A percentile compares a stretch with the other conserved stretches of the same genome.
Evolutionary conservation across 208 protist genomes (phyloP).

Genomic region (Crithidia expoeki): DNA sequence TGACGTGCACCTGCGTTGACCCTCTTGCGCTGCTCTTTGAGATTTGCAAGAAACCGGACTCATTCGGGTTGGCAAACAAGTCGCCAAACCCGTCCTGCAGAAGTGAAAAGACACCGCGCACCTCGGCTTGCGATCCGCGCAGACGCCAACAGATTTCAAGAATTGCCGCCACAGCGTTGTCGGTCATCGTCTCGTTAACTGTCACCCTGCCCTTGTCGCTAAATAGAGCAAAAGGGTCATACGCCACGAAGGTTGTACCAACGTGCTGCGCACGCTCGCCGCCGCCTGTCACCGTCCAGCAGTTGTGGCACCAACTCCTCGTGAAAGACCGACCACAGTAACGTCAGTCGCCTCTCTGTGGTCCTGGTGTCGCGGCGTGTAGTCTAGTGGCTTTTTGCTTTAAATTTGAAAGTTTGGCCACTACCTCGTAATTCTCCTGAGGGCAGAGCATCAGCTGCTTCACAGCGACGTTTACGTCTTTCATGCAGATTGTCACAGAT

Average conservation of each 20-base stretch:
- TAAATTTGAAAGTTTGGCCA: background rate
- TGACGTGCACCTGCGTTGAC: background rate
- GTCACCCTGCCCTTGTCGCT: background rate
- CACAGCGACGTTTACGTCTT: background rate
- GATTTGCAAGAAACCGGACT: background rate
- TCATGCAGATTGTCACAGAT: background rate
- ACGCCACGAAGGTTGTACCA: background rate
- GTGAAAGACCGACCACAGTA: slow-evolving; percentile 9
- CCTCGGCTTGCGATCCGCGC: background rate
- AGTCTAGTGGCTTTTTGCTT: background rate
- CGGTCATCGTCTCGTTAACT: background rate
- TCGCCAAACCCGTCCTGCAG: slow-evolving; percentile 23
- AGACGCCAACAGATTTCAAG: slow-evolving; percentile 5
- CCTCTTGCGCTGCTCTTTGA: background rate
- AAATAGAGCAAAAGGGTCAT: background rate
- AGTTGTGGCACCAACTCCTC: slow-evolving; percentile 20
- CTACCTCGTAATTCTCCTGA: background rate
- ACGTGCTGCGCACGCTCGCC: background rate
- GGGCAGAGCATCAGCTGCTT: slow-evolving; percentile 2
- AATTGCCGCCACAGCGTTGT: slow-evolving; percentile 8
- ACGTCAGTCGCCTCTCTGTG: background rate
- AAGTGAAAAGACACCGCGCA: slow-evolving; percentile 1
- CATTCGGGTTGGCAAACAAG: background rate
- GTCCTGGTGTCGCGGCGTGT: background rate
- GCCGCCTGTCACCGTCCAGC: background rate